Base-by-base conservation (phyloP, 768 basidiomycete species). In the Tylopilus subfusipes region DNA sequence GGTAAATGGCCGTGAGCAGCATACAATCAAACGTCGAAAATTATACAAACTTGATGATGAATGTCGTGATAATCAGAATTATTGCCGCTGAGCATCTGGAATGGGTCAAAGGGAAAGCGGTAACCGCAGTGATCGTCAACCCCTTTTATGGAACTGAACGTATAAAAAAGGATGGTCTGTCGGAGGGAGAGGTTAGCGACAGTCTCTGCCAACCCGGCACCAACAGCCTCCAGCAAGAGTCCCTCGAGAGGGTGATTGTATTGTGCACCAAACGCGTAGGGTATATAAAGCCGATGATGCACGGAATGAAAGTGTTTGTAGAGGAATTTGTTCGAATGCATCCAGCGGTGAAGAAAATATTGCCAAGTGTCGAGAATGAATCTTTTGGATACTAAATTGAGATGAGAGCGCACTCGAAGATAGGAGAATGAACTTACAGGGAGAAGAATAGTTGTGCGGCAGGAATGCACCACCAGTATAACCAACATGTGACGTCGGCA, bases 181-280 rank as follows among this genome's bases (percentile, higher is more conserved):
- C 97, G 85, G 2, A 85, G 78, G 27, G 81, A 82, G 78, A 98
- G 84, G 4, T 76, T 66, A 0, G 88, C 77, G 5, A 84, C 21
- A 24, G 73, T 63, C 67, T 98, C 90, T 0, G 95, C 90, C 21
- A 98, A 52, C 9, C 73, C 82, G 0, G 92, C 85, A 38, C 96
- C 93, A 30, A 88, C 69, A 2, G 85, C 82, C 70, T 99, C 97
- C 58, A 99, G 79, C 1, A 96, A 56, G 67, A 99, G 86, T 2
- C 95, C 97, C 67, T 99, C 97, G 33, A 98, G 62, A 0, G 94
- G 95, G 69, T 98, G 95, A 71, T 98, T 99, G 78, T 99, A 99
- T 7, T 98, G 77, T 21, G 97, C 89, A 19, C 97, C 97, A 63
- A 89, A 99, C 0, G 97, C 93, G 66, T 97, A 98, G 1, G 97